A percentile compares a stretch with the other conserved stretches of the same genome.
Conservation (phyloP, 2,329 filamentous ascomycete genomes). For the Clathrospora elynae region DNA sequence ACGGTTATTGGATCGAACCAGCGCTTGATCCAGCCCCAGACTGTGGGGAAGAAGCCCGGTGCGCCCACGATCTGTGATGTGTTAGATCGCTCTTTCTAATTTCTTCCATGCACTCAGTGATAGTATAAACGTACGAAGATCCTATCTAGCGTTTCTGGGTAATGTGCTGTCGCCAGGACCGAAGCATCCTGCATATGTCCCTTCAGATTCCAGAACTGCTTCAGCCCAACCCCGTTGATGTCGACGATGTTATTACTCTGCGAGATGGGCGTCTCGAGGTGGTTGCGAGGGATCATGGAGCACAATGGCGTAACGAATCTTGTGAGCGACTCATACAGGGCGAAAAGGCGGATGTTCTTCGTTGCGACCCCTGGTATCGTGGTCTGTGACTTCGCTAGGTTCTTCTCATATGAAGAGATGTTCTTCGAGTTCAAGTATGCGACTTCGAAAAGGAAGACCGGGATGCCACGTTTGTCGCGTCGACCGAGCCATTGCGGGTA, state of each 20-base stretch:
- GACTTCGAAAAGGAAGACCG: conserved; percentile 90
- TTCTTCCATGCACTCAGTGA: too few relatives aligned
- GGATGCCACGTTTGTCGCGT: conserved; percentile 87
- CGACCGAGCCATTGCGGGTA: conserved; percentile 96
- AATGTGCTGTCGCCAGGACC: conserved; percentile 86
- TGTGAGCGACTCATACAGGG: conserved; percentile 90
- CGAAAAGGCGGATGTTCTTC: conserved; percentile 84
- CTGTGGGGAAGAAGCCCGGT: conserved; percentile 86
- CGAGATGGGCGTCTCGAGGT: conserved; percentile 83
- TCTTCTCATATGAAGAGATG: conserved; percentile 77
- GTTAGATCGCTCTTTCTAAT: conserved; percentile 8
- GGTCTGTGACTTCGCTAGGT: conserved; percentile 59
- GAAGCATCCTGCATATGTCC: conserved; percentile 92
- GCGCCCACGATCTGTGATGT: conserved; percentile 75
- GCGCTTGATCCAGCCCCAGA: conserved; percentile 93
- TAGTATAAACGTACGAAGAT: conserved; percentile 63
- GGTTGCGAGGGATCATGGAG: conserved; percentile 74
- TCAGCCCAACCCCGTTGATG: conserved; percentile 82
- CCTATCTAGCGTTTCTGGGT: conserved; percentile 89
- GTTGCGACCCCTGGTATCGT: conserved; percentile 69
- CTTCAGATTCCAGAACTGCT: conserved; percentile 96
- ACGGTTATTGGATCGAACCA: conserved; percentile 87
- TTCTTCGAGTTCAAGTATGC: conserved; percentile 80
- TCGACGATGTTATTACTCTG: conserved; percentile 95
- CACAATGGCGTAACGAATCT: conserved; percentile 86